Evolutionary conservation across 371 early-diverging fungal genomes (phyloP).

Genomic region (Actinomucor elegans): DNA sequence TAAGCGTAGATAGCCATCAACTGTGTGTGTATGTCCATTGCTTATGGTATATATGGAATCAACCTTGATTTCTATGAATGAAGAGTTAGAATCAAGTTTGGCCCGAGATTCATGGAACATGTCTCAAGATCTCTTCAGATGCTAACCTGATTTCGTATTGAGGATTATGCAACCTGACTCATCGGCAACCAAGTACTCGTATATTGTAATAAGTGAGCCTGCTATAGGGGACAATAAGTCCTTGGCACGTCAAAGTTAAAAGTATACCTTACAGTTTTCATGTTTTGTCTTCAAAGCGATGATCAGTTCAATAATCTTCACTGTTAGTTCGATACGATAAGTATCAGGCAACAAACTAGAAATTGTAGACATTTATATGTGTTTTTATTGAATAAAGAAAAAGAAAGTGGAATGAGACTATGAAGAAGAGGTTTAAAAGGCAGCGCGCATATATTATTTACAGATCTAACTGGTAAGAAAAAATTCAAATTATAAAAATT

Average conservation of each 20-base stretch:
- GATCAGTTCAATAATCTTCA: constrained; percentile 18
- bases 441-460: constrained; percentile 6
- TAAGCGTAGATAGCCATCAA: constrained; percentile 27
- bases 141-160: constrained; percentile 21
- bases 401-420: constrained; percentile 3
- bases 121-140: background rate
- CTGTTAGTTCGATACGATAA: constrained; percentile 24
- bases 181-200: constrained; percentile 31
- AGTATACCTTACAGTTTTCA: background rate
- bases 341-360: constrained; percentile 16
- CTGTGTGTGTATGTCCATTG: constrained; percentile 20
- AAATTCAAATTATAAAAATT: too few species aligned
- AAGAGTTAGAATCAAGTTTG: too few species aligned
- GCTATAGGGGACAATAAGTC: background rate
- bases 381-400: background rate
- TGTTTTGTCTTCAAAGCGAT: constrained; percentile 15
- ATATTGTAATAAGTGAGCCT: constrained; percentile 8
- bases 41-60: constrained; percentile 10
- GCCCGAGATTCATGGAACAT: too few species aligned
- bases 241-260: background rate
- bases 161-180: constrained; percentile 25
- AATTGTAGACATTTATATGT: constrained; percentile 4
- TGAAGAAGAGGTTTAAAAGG: constrained; percentile 8
- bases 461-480: constrained; percentile 5
- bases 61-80: background rate